These are phyloP conservation scores for Exophiala phaeomuriformis DNA, from an alignment of 2,329 filamentous ascomycete genomes.

Conservation along the genomic window DNA sequence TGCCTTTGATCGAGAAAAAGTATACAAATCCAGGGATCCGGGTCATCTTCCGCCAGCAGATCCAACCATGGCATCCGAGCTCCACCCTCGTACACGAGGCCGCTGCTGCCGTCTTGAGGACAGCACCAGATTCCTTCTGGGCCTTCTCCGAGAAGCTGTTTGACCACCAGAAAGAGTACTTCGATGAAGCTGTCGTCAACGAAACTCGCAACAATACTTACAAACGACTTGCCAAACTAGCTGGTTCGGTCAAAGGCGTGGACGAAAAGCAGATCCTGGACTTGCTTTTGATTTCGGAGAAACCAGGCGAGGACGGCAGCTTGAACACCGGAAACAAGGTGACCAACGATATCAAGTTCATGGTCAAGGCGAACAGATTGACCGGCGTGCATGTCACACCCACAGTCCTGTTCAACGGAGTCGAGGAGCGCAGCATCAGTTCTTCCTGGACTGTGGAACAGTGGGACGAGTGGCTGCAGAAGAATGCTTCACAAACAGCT, in stretches of 20 bases:
- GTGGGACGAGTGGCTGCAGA: constrained; percentile 76
- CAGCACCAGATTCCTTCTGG: constrained; percentile 69
- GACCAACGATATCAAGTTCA: constrained; percentile 75
- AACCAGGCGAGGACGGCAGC: constrained; percentile 57
- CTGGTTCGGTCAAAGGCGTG: constrained; percentile 56
- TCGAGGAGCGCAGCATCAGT: constrained; percentile 70
- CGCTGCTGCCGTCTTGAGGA: constrained; percentile 66
- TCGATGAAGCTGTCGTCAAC: constrained; percentile 75
- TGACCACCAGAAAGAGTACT: constrained; percentile 65
- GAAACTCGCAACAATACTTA: constrained; percentile 84
- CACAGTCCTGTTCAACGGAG: constrained; percentile 76
- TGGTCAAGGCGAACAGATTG: constrained; percentile 67
- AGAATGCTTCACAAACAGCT: constrained; percentile 48
- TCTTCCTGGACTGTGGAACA: constrained; percentile 71
- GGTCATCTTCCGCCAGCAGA: constrained; percentile 80
- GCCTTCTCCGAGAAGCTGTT: constrained; percentile 65
- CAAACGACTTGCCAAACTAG: constrained; percentile 67
- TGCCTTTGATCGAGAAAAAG: constrained; percentile 56
- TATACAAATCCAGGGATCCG: constrained; percentile 52
- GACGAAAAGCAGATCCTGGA: constrained; percentile 63
- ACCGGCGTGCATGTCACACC: constrained; percentile 85
- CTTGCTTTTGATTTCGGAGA: constrained; percentile 61
- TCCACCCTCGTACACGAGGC: constrained; percentile 68
- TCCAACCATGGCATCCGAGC: constrained; percentile 92
- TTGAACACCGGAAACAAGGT: constrained; percentile 75